phyloP scores from a whole-genome alignment of 495 filamentous ascomycete genomes.

The Aspergillus cristatus region DNA sequence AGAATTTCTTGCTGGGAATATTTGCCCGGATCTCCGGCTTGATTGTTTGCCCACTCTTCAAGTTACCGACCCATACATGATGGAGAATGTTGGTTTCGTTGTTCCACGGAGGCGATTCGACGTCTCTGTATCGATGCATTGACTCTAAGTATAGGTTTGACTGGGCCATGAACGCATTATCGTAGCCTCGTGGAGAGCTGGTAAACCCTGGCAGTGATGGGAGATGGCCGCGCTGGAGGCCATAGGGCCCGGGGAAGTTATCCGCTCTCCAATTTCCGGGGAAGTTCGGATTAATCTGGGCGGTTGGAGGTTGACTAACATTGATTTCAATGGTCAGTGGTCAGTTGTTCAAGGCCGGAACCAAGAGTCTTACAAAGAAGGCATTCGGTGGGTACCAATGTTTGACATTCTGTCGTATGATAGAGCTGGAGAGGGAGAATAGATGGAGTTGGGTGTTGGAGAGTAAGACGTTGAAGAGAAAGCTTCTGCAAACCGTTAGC shows the following conservation, averaged over 20 bases:
- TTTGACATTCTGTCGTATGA: conserved; percentile 35
- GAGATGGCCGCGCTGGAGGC: conserved; percentile 24
- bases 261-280: conserved; percentile 30
- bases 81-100: conserved; percentile 48
- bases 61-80: conserved; percentile 48
- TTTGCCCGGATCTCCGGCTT: conserved; percentile 72
- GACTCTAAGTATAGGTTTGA: conserved; percentile 21
- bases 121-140: conserved; percentile 20
- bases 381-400: conserved; percentile 28
- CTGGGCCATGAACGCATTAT: conserved; percentile 24
- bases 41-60: conserved; percentile 37
- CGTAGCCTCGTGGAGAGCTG: conserved; percentile 25
- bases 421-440: conserved; percentile 28
- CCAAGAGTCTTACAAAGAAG: conserved; percentile 30
- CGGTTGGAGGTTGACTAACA: conserved; percentile 31
- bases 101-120: conserved; percentile 47
- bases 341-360: conserved; percentile 5
- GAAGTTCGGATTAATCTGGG: too few relatives aligned
- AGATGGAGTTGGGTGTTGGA: conserved; percentile 27
- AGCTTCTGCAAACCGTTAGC: conserved; percentile 5
- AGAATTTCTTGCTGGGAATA: conserved; percentile 77
- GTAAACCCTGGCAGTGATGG: conserved; percentile 25
- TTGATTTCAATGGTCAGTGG: conserved; percentile 9
- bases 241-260: conserved; percentile 26
- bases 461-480: conserved; percentile 34